Conservation (phyloP, 2,329 filamentous ascomycete species). For the Fusarium sp. region DNA sequence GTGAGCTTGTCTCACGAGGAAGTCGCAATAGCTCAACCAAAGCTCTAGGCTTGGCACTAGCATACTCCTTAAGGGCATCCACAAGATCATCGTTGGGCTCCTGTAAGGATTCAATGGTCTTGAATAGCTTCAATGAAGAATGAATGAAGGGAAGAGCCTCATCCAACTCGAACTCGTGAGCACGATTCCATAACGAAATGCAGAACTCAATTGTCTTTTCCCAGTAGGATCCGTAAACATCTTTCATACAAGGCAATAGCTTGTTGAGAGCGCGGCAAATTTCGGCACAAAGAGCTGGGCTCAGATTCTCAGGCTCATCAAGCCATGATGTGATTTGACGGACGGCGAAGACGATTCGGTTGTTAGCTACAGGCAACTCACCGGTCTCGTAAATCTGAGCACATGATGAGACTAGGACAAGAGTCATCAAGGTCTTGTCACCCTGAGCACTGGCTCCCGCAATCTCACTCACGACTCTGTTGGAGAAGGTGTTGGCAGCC, state of each 20-base stretch:
- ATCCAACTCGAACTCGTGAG: conserved; percentile 58
- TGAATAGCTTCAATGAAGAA: conserved; percentile 79
- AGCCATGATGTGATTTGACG: conserved; percentile 83
- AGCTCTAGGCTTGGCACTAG: conserved; percentile 67
- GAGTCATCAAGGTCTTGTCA: conserved; percentile 61
- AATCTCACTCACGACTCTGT: conserved; percentile 72
- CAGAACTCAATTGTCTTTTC: conserved; percentile 72
- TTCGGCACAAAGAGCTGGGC: conserved; percentile 62
- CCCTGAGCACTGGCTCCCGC: conserved; percentile 61
- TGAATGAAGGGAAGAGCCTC: conserved; percentile 73
- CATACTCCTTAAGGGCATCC: conserved; percentile 76
- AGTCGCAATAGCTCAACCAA: conserved; percentile 74
- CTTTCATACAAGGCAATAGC: conserved; percentile 79
- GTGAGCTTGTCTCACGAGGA: conserved; percentile 61
- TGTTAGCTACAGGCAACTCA: conserved; percentile 69
- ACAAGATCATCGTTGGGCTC: conserved; percentile 88
- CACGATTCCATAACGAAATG: conserved; percentile 67
- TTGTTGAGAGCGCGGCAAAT: conserved; percentile 68
- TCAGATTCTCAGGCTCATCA: conserved; percentile 62
- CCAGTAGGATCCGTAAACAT: conserved; percentile 93
- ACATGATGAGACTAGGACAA: conserved; percentile 68
- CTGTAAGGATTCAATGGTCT: conserved; percentile 71
- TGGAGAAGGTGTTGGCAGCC: conserved; percentile 66
- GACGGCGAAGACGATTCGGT: conserved; percentile 84
- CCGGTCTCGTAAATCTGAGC: conserved; percentile 65